Evolutionary conservation across 345 rosid genomes (phyloP).

Genomic region (Ceriops tagal): DNA sequence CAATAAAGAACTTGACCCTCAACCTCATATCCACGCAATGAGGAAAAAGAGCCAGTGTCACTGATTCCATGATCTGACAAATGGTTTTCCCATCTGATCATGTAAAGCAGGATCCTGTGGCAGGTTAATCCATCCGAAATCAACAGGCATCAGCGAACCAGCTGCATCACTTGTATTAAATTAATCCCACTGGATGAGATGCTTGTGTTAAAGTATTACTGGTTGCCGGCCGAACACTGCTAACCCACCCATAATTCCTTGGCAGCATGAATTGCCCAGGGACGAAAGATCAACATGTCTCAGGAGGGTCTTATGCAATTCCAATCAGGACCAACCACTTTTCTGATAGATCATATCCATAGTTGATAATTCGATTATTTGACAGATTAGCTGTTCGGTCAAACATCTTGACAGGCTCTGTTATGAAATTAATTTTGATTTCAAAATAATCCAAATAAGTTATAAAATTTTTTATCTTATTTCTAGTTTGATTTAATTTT

Average conservation of each 20-base stretch:
- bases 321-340: conserved; percentile 95
- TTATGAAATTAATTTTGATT: no score
- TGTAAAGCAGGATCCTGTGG: conserved; percentile 43
- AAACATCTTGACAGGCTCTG: conserved; percentile 49
- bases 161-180: conserved; percentile 53
- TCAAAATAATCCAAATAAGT: no score
- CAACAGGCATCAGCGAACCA: conserved; percentile 53
- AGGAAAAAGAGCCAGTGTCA: conserved; percentile 15
- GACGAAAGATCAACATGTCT: conserved; percentile 41
- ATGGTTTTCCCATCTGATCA: conserved; percentile 66
- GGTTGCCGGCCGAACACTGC: conserved; percentile 41
- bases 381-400: conserved; percentile 82
- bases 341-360: conserved; percentile 80
- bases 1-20: conserved; percentile 4
- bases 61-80: conserved; percentile 84
- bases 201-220: conserved; percentile 46
- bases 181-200: conserved; percentile 50
- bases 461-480: no score
- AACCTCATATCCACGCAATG: conserved; percentile 7
- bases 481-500: no score
- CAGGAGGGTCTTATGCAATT: conserved; percentile 87
- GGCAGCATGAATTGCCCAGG: conserved; percentile 51
- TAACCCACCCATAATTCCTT: conserved; percentile 55
- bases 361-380: conserved; percentile 87
- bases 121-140: conserved; percentile 71